Evolutionary conservation across 352 stramenopile genomes (phyloP).

Genomic region (Phytopythium delawarense): DNA sequence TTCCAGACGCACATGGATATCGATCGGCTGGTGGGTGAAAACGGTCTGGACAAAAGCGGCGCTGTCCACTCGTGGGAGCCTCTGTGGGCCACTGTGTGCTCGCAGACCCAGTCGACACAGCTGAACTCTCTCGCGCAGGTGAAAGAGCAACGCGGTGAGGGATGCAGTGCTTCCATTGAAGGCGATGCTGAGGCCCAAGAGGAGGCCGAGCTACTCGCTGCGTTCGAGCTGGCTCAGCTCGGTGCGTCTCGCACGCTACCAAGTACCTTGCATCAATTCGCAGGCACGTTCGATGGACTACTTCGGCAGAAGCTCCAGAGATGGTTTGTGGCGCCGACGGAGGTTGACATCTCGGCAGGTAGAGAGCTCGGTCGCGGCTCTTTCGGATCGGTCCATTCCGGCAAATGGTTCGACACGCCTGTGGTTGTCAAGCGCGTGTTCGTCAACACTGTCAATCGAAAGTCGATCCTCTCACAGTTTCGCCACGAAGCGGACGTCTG

Average conservation of each 20-base stretch:
- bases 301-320: background rate
- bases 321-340: constrained; percentile 32
- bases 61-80: background rate
- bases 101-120: background rate
- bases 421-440: constrained; percentile 28
- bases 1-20: background rate
- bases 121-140: background rate
- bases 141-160: background rate
- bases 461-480: constrained; percentile 3
- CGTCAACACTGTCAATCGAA: background rate
- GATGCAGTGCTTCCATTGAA: background rate
- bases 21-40: background rate
- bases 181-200: background rate
- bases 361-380: constrained; percentile 16
- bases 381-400: constrained; percentile 23
- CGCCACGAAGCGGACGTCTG: constrained; percentile 26
- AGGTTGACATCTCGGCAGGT: constrained; percentile 18
- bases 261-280: background rate
- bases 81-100: background rate
- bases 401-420: constrained; percentile 19
- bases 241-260: background rate
- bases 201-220: background rate
- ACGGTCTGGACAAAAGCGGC: background rate
- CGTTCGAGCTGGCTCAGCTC: background rate
- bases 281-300: background rate